Conservation (phyloP, 257 asterid genomes). For the Datura wrightii region DNA sequence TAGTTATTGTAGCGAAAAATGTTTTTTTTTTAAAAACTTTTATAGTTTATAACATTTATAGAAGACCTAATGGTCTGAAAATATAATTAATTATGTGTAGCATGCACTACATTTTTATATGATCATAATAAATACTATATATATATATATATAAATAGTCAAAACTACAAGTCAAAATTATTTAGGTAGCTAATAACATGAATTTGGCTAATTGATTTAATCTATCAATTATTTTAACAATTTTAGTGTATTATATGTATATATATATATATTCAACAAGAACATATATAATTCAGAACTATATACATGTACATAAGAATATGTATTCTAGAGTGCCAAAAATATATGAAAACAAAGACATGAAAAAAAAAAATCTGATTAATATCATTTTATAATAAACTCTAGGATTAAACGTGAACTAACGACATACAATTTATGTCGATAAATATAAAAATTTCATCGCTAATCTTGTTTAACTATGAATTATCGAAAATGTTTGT, state of each 20-base stretch:
- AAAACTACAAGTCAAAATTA: not conserved
- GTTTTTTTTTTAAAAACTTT: not conserved
- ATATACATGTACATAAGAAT: too few species aligned
- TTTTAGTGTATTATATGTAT: too few species aligned
- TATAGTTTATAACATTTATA: not conserved
- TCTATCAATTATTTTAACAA: too few species aligned
- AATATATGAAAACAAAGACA: not conserved
- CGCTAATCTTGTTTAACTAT: not conserved
- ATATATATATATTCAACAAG: not conserved
- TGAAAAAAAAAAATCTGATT: not conserved
- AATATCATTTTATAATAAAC: not conserved
- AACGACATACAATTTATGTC: not conserved
- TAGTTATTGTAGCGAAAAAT: not conserved
- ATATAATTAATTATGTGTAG: not conserved
- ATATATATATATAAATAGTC: slow-evolving; percentile 8
- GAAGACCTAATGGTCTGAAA: not conserved
- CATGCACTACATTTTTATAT: not conserved
- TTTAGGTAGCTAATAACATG: not conserved
- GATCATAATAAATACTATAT: too few species aligned
- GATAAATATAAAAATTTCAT: not conserved
- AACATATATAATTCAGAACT: not conserved
- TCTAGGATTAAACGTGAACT: not conserved
- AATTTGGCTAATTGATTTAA: not conserved
- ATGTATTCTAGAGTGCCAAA: not conserved
- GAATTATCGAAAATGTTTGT: too few species aligned